Base-by-base conservation (phyloP, 352 stramenopile species). In the Globisporangium polare region DNA sequence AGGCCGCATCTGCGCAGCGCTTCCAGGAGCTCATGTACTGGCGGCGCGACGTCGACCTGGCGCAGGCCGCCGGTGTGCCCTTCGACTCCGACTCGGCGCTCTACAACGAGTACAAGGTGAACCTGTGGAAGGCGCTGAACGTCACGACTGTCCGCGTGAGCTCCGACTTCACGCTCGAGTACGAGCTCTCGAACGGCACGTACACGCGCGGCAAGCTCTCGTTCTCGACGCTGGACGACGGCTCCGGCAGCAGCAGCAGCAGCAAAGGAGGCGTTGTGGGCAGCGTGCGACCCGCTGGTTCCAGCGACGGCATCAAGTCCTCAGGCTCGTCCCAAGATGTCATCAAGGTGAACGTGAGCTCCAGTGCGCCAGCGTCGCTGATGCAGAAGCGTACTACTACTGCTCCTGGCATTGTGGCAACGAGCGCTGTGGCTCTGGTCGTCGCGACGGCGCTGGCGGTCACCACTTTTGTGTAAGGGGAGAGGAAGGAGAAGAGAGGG, bases 11-110 rank as follows among this genome's bases (percentile, higher is more conserved):
- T 20, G 72, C 71, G 15, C 53, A 76, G 22, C 69, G 77, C 29
- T 87, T 87, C 55, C 69, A 74, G 33, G 65, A 80, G 43, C 67
- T 89, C 43, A 69, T 89, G 62, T 41, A 74, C 20, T 89, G 77
- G 75, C 66, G 79, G 17, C 76, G 78, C n/a, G 65, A 85, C 27
- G 70, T 74, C 10, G 78, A 88, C 46, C 51, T 79, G 31, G 80
- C 80, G 1, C 66, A 78, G 57, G 61, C 41, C 15, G 68, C 68
- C 0, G 71, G 72, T 0, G 57, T 83, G 22, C 78, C 78, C 10
- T 82, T 72, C 54, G 78, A 88, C 58, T 63, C 60, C 31, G 63
- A 71, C 22, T 88, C 78, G 20, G 62, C 71, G 49, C 54, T 89
- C 20, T 89, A 78, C 52, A 60, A 67, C n/a, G 67, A 72, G 43